Conservation (phyloP, 257 asterid genomes). For the Asclepias syriaca region DNA sequence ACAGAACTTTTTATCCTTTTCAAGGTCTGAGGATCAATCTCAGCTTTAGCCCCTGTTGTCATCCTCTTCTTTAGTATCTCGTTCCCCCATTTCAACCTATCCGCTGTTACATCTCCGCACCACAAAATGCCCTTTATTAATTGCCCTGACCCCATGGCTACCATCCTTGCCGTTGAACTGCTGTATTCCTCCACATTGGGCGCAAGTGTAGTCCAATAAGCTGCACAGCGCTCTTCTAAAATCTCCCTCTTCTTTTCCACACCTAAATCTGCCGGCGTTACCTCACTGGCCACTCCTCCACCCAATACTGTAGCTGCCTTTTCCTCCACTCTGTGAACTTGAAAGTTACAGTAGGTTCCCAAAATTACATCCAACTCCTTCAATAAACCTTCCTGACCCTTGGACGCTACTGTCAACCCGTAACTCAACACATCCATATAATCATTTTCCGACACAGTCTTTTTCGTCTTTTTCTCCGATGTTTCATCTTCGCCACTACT, state of each 20-base stretch:
- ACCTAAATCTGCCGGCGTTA: conserved; percentile 48
- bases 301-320: conserved; percentile 38
- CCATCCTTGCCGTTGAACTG: conserved; percentile 74
- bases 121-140: conserved; percentile 85
- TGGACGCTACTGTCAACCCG: conserved; percentile 69
- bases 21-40: conserved; percentile 70
- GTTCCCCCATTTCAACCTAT: conserved; percentile 71
- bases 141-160: conserved; percentile 88
- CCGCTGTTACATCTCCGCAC: conserved; percentile 94
- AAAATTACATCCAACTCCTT: conserved; percentile 57
- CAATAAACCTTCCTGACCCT: conserved; percentile 58
- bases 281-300: conserved; percentile 45
- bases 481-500: conserved; percentile 43
- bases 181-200: conserved; percentile 98
- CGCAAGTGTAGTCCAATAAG: conserved; percentile 92
- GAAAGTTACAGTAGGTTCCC: conserved; percentile 50
- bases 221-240: conserved; percentile 79
- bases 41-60: conserved; percentile 46
- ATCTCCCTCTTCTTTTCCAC: conserved; percentile 59
- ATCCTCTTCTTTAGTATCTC: conserved; percentile 69
- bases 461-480: conserved; percentile 20
- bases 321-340: conserved; percentile 64
- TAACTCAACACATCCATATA: conserved; percentile 46
- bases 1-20: conserved; percentile 67
- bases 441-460: conserved; percentile 17